These are phyloP conservation scores for Clarireedia monteithiana DNA, from an alignment of 2,329 filamentous ascomycete species.

Conservation along the genomic window DNA sequence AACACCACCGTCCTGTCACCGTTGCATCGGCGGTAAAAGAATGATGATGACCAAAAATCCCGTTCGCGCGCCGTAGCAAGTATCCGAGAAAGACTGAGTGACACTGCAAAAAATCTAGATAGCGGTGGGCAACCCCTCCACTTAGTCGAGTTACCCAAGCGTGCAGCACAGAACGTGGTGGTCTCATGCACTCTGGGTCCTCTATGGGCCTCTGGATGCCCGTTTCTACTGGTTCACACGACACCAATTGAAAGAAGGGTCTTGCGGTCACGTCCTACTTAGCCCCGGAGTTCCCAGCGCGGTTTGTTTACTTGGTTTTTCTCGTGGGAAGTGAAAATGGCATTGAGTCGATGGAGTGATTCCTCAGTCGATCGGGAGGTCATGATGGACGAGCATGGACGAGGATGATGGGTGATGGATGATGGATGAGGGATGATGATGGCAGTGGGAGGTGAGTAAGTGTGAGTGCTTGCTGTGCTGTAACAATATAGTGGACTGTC, in stretches of 20 bases:
- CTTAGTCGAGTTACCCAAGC: constrained; percentile 3
- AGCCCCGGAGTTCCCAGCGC: background rate
- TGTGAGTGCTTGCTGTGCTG: background rate
- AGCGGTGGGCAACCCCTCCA: background rate
- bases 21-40: constrained; percentile 3
- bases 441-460: background rate
- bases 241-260: constrained; percentile 5
- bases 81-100: background rate
- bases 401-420: no score
- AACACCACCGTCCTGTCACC: background rate
- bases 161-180: constrained; percentile 8
- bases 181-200: constrained; percentile 7
- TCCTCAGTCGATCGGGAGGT: background rate
- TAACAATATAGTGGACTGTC: background rate
- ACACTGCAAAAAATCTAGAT: background rate
- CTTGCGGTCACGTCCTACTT: constrained; percentile 9
- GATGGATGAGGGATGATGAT: background rate
- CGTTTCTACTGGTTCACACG: background rate
- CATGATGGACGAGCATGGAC: no score
- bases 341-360: constrained; percentile 1
- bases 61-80: background rate
- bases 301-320: constrained; percentile 5
- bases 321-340: background rate
- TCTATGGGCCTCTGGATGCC: constrained; percentile 1
- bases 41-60: background rate